phyloP scores from a whole-genome alignment of 2,329 filamentous ascomycete genomes.

The Akanthomyces uredinophilus region DNA sequence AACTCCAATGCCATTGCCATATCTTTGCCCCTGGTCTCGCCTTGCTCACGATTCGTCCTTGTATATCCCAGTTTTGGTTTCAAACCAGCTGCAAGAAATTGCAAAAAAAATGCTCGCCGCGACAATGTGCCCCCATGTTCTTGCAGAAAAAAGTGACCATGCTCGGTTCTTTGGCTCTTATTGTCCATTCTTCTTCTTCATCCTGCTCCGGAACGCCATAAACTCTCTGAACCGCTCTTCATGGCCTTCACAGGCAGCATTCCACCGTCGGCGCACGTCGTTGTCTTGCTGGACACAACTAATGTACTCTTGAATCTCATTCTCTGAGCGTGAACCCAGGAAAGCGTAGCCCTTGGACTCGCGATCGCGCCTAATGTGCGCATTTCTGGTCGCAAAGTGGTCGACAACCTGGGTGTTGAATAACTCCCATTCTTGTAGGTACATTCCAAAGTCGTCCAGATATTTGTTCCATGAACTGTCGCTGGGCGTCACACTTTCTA shows the following conservation, averaged over 20 bases:
- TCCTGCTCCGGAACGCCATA: slow-evolving; percentile 41
- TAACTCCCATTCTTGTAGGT: slow-evolving; percentile 44
- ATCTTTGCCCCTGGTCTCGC: background rate
- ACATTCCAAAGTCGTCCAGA: slow-evolving; percentile 46
- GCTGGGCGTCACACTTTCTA: slow-evolving; percentile 40
- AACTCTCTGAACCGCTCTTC: slow-evolving; percentile 54
- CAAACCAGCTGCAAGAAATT: background rate
- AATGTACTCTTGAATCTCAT: slow-evolving; percentile 53
- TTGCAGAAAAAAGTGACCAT: background rate
- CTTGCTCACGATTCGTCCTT: background rate
- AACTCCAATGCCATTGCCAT: slow-evolving; percentile 8
- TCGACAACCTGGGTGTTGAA: slow-evolving; percentile 51
- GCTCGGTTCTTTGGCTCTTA: no score
- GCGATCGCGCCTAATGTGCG: slow-evolving; percentile 34
- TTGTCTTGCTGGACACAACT: slow-evolving; percentile 60
- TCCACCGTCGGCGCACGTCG: slow-evolving; percentile 57
- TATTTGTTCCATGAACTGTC: slow-evolving; percentile 45
- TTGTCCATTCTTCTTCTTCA: slow-evolving; percentile 24
- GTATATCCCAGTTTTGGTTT: background rate
- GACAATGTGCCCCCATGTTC: background rate
- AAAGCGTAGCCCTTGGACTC: slow-evolving; percentile 41
- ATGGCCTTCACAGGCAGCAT: slow-evolving; percentile 54
- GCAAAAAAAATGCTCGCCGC: background rate
- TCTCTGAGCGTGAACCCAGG: slow-evolving; percentile 37
- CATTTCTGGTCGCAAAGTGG: slow-evolving; percentile 51